Conservation (phyloP, 805 yeast species). For the Ogataea paradorogensis region DNA sequence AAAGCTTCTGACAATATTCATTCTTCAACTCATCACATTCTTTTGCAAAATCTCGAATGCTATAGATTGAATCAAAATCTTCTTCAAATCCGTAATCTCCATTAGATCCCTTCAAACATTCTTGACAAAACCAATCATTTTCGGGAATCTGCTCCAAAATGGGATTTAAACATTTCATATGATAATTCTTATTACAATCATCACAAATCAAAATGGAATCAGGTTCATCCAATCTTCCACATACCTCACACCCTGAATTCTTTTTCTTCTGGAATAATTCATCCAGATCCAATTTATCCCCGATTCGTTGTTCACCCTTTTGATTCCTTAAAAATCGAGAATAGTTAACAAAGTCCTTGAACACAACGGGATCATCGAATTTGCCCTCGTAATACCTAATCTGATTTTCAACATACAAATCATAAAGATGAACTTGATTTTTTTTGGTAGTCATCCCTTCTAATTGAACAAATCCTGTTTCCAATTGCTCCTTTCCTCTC, state of each 20-base stretch:
- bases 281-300: constrained; percentile 1
- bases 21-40: constrained; percentile 51
- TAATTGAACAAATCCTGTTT: constrained; percentile 14
- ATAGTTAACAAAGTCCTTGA: constrained; percentile 19
- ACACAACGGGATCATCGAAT: constrained; percentile 13
- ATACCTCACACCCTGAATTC: constrained; percentile 35
- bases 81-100: constrained; percentile 89
- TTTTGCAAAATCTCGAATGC: constrained; percentile 51
- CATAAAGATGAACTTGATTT: constrained; percentile 30
- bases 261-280: constrained; percentile 12
- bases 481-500: constrained; percentile 30
- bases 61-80: constrained; percentile 45
- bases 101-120: constrained; percentile 74
- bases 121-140: constrained; percentile 76
- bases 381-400: constrained; percentile 4
- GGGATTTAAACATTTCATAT: constrained; percentile 62
- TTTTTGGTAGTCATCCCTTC: constrained; percentile 1
- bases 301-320: constrained; percentile 1
- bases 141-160: constrained; percentile 51
- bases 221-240: constrained; percentile 46
- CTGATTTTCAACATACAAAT: constrained; percentile 23
- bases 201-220: constrained; percentile 59
- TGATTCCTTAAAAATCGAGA: constrained; percentile 17
- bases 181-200: constrained; percentile 70
- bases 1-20: constrained; percentile 37